These are phyloP conservation scores for Fusarium continuum DNA, from an alignment of 2,329 filamentous ascomycete genomes.

Conservation along the genomic window DNA sequence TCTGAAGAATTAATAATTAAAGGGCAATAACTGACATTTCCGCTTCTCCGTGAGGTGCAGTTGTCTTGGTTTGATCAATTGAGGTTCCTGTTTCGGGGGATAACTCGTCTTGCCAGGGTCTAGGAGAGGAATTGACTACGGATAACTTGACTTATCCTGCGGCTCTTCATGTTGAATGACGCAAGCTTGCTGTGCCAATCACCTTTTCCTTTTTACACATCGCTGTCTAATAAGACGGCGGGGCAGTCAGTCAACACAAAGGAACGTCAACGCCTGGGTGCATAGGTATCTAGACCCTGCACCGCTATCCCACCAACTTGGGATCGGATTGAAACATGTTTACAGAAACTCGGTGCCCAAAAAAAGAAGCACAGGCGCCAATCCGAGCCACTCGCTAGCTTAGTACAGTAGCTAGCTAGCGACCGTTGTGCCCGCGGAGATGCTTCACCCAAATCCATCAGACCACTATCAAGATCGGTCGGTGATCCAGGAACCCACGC, in stretches of 20 bases:
- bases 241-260: background rate
- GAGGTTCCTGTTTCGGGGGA: background rate
- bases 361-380: constrained; percentile 10
- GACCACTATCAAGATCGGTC: constrained; percentile 33
- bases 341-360: constrained; percentile 1
- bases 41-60: constrained; percentile 38
- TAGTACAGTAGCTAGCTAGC: background rate
- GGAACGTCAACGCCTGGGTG: background rate
- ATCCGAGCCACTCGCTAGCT: no score
- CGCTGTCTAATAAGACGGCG: no score
- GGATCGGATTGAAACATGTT: constrained; percentile 12
- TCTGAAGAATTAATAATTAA: constrained; percentile 19
- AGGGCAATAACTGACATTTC: constrained; percentile 32
- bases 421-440: constrained; percentile 37
- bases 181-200: no score
- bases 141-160: no score
- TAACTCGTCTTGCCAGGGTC: background rate
- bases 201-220: no score
- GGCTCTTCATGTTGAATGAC: background rate
- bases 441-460: constrained; percentile 34
- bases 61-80: background rate
- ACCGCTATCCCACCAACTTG: constrained; percentile 16
- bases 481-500: constrained; percentile 32
- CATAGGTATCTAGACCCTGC: constrained; percentile 4
- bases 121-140: background rate